Conservation (phyloP, 352 stramenopile species). For the Phytophthora constricta region DNA sequence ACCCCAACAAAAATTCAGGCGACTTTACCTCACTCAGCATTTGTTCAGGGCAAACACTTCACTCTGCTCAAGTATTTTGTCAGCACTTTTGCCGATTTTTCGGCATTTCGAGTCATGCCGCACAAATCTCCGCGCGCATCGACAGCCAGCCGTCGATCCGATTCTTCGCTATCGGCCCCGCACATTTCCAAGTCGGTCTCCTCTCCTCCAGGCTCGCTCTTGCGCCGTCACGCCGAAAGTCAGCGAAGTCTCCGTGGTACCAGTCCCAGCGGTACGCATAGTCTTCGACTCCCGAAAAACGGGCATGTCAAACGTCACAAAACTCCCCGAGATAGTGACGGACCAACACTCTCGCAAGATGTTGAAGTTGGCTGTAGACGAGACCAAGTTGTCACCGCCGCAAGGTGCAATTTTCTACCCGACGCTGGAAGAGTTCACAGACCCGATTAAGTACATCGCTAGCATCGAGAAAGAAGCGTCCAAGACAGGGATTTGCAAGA, state of each 20-base stretch:
- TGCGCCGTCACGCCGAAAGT: constrained; percentile 32
- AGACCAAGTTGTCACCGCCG: constrained; percentile 45
- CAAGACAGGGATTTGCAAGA: constrained; percentile 96
- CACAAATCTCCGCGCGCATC: constrained; percentile 1
- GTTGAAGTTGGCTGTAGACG: constrained; percentile 76
- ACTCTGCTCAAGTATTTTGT: no score
- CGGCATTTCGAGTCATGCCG: constrained; percentile 4
- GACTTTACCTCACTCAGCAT: no score
- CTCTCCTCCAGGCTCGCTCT: constrained; percentile 18
- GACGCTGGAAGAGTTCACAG: constrained; percentile 86
- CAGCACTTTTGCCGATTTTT: not conserved
- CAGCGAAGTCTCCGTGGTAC: constrained; percentile 27
- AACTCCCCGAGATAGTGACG: constrained; percentile 26
- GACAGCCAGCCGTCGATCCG: not conserved
- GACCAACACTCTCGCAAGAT: constrained; percentile 49
- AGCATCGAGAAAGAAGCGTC: constrained; percentile 70
- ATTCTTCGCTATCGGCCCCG: not conserved
- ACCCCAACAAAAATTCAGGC: no score
- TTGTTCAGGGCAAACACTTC: no score
- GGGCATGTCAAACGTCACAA: constrained; percentile 35
- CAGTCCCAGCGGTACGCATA: constrained; percentile 39
- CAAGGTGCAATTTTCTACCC: constrained; percentile 74
- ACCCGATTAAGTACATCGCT: constrained; percentile 90
- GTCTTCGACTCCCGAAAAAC: constrained; percentile 40
- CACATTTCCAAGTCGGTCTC: constrained; percentile 14